These are phyloP conservation scores for Porogramme epimiltina DNA, from an alignment of 1,284 basidiomycete genomes.

Conservation along the genomic window DNA sequence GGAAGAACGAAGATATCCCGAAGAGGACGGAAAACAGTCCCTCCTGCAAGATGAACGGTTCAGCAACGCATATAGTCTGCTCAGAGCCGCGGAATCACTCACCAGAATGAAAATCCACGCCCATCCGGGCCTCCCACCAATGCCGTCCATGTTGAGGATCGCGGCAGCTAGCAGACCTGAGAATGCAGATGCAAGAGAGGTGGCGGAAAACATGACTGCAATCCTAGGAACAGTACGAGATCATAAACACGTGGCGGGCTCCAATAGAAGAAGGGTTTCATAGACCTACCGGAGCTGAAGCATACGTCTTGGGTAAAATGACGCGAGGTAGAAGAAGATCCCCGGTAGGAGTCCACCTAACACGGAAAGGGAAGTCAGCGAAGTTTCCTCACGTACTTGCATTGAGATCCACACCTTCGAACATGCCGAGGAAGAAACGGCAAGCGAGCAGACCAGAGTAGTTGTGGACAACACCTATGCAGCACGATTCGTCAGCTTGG, in stretches of 20 bases:
- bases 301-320: conserved; percentile 59
- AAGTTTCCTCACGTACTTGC: not conserved
- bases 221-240: conserved; percentile 57
- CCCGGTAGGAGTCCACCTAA: conserved; percentile 67
- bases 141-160: conserved; percentile 68
- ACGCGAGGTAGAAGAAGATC: conserved; percentile 54
- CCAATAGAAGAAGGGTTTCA: not conserved
- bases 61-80: conserved; percentile 38
- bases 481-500: not conserved
- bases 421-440: conserved; percentile 64
- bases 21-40: conserved; percentile 42
- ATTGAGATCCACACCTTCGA: conserved; percentile 47
- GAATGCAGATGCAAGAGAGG: conserved; percentile 71
- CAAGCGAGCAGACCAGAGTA: conserved; percentile 57
- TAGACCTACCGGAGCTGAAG: conserved; percentile 52
- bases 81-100: conserved; percentile 18
- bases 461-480: conserved; percentile 50
- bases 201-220: conserved; percentile 70
- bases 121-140: conserved; percentile 62
- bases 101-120: conserved; percentile 76
- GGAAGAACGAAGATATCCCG: conserved; percentile 35
- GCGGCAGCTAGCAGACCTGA: conserved; percentile 65
- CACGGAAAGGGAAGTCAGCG: not conserved
- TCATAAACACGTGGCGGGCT: conserved; percentile 31
- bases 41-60: conserved; percentile 38